phyloP scores from a whole-genome alignment of 1,284 basidiomycete species.

The Vanrija pseudolonga region DNA sequence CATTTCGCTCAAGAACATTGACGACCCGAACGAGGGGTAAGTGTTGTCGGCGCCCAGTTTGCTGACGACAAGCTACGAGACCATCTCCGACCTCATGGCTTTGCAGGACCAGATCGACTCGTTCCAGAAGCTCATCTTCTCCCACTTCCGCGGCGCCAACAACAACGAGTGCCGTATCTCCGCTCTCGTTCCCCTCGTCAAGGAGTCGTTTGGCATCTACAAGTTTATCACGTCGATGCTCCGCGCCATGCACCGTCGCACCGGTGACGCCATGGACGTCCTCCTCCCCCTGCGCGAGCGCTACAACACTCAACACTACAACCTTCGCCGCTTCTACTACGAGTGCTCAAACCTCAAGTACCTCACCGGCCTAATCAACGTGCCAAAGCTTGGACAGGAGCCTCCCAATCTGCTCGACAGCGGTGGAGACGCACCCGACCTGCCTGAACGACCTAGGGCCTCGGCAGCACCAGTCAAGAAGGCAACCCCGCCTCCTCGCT shows the following conservation, averaged over 20 bases:
- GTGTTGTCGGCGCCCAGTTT: constrained; percentile 28
- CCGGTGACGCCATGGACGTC: constrained; percentile 72
- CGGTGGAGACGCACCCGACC: constrained; percentile 64
- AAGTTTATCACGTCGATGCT: constrained; percentile 96
- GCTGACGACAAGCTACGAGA: constrained; percentile 70
- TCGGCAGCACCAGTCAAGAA: constrained; percentile 4
- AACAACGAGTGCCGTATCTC: constrained; percentile 97
- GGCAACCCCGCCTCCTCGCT: constrained; percentile 57
- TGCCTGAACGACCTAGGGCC: constrained; percentile 79
- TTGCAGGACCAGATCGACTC: constrained; percentile 96
- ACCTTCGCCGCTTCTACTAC: constrained; percentile 91
- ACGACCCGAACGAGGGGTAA: constrained; percentile 96
- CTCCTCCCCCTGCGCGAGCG: constrained; percentile 79
- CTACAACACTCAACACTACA: constrained; percentile 83
- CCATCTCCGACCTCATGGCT: constrained; percentile 90
- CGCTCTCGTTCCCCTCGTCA: constrained; percentile 85
- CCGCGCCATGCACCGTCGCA: constrained; percentile 87
- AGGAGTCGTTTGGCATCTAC: constrained; percentile 97
- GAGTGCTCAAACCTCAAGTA: constrained; percentile 97
- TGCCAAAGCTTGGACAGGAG: constrained; percentile 93
- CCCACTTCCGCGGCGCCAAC: constrained; percentile 79
- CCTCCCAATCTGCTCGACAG: constrained; percentile 84
- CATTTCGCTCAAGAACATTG: constrained; percentile 88
- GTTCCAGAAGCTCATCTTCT: constrained; percentile 93
- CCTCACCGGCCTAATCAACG: constrained; percentile 89